These are phyloP conservation scores for Chlorella sp. DNA, from an alignment of 139 green algal genomes.

Conservation along the genomic window DNA sequence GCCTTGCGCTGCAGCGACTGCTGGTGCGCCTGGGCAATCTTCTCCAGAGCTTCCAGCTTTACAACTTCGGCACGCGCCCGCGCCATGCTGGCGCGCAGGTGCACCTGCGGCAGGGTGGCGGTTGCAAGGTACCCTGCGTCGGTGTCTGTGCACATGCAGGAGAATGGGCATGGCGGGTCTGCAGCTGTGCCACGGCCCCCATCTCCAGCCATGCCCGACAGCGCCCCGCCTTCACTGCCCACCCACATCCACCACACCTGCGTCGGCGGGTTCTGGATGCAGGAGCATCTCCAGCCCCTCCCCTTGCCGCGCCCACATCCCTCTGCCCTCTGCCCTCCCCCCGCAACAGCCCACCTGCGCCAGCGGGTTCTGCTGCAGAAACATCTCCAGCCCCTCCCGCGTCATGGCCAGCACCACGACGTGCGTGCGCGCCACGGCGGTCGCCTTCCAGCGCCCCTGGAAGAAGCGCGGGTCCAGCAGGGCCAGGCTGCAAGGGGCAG, in stretches of 20 bases:
- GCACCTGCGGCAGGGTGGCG: constrained; percentile 20
- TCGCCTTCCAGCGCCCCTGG: constrained; percentile 32
- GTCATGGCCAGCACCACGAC: constrained; percentile 37
- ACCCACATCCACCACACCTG: no score
- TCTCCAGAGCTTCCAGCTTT: constrained; percentile 46
- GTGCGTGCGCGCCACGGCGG: constrained; percentile 16
- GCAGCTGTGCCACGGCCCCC: no score
- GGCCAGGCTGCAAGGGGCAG: constrained; percentile 15
- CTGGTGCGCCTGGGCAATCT: constrained; percentile 24
- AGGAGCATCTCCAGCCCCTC: background rate
- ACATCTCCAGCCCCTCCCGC: constrained; percentile 33
- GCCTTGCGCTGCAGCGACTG: background rate
- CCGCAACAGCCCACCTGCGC: constrained; percentile 19
- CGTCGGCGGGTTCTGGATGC: background rate
- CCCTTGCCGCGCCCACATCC: no score
- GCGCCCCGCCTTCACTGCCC: no score
- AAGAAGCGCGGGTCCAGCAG: constrained; percentile 40
- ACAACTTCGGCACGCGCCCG: constrained; percentile 30
- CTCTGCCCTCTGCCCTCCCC: no score
- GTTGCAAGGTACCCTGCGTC: background rate
- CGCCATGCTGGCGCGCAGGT: constrained; percentile 44
- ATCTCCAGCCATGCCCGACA: no score
- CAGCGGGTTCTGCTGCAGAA: constrained; percentile 50
- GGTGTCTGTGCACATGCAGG: background rate
- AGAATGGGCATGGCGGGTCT: background rate